phyloP scores from a whole-genome alignment of 208 protist genomes.

The Phytomonas francai region DNA sequence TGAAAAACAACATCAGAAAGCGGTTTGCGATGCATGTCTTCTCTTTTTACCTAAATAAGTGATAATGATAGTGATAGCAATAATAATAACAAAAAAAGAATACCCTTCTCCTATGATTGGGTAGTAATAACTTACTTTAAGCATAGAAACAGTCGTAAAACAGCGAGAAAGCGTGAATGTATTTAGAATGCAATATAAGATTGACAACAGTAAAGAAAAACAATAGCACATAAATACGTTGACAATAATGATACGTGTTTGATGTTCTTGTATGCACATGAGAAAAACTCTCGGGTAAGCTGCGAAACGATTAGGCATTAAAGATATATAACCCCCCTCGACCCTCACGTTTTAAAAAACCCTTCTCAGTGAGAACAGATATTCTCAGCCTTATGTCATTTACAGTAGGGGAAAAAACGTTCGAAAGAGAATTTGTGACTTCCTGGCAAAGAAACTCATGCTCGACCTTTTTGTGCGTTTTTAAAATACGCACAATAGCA shows the following conservation, averaged over 20 bases:
- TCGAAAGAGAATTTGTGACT: constrained; percentile 21
- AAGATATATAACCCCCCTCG: constrained; percentile 7
- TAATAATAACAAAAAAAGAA: constrained; percentile 5
- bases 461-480: constrained; percentile 38
- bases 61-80: constrained; percentile 3
- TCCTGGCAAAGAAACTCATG: constrained; percentile 38
- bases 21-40: constrained; percentile 23
- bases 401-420: constrained; percentile 25
- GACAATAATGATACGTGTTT: neutral
- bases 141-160: neutral
- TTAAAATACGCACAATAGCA: constrained; percentile 60
- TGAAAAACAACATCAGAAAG: constrained; percentile 54
- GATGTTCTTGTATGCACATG: neutral
- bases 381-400: constrained; percentile 55
- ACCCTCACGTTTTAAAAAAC: constrained; percentile 37
- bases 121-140: neutral
- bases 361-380: constrained; percentile 60
- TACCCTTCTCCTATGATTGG: constrained; percentile 1
- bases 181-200: neutral
- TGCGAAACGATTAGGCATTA: neutral
- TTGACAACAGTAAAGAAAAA: neutral
- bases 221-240: neutral
- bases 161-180: neutral
- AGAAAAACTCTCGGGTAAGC: neutral
- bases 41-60: constrained; percentile 1